These are phyloP conservation scores for Cordyceps militaris DNA, from an alignment of 2,329 filamentous ascomycete species.

Conservation along the genomic window DNA sequence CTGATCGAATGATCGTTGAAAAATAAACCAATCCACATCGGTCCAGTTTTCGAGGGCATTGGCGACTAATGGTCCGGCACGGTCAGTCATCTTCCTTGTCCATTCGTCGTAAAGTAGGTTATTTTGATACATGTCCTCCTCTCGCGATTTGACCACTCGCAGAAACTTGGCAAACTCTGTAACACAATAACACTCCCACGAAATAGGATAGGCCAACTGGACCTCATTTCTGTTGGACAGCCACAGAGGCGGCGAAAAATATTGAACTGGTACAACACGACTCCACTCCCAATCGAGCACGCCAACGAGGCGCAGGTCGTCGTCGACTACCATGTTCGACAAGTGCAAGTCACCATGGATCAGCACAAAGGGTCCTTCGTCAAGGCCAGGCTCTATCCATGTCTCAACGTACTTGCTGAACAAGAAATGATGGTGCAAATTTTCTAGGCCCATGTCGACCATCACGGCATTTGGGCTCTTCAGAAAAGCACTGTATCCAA, in stretches of 20 bases:
- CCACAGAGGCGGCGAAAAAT: conserved; percentile 14
- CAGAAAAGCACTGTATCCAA: conserved; percentile 12
- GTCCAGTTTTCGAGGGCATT: neutral
- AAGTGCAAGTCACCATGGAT: conserved; percentile 15
- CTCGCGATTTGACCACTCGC: neutral
- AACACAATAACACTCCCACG: neutral
- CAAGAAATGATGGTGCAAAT: neutral
- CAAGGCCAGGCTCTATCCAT: conserved; percentile 10
- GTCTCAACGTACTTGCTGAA: neutral
- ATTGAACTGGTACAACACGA: conserved; percentile 15
- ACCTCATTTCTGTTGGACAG: neutral
- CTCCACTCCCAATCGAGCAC: conserved; percentile 18
- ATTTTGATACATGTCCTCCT: neutral
- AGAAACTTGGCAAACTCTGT: neutral
- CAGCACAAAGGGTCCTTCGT: conserved; percentile 14
- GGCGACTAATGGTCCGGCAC: neutral
- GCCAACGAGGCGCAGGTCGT: conserved; percentile 6
- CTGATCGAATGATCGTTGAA: neutral
- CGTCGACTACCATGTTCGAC: conserved; percentile 13
- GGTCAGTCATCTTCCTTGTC: neutral
- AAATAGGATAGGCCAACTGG: neutral
- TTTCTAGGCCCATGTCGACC: neutral
- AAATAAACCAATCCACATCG: neutral
- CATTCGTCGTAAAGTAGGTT: neutral
- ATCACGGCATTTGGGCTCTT: neutral